Evolutionary conservation across 768 basidiomycete genomes (phyloP).

Genomic region (Boletus sp.): DNA sequence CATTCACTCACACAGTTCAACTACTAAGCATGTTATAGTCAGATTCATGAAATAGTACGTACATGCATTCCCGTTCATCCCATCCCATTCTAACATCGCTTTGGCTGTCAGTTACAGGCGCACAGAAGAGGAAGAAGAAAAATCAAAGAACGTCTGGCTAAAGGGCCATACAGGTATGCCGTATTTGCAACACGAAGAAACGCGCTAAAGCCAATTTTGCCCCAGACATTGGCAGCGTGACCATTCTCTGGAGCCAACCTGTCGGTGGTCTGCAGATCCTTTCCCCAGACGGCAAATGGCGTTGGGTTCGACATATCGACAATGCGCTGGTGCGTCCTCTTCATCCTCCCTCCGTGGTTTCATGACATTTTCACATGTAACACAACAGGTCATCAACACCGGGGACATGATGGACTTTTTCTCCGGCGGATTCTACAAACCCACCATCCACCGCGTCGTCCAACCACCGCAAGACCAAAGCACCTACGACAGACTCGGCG

Average conservation of each 20-base stretch:
- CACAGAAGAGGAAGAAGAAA: constrained; percentile 45
- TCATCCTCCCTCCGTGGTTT: background rate
- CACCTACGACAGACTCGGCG: constrained; percentile 46
- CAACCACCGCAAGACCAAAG: constrained; percentile 56
- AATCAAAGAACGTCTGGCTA: constrained; percentile 54
- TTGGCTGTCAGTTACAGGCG: constrained; percentile 43
- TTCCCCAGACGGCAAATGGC: constrained; percentile 50
- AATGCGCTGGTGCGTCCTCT: constrained; percentile 46
- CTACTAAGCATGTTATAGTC: constrained; percentile 32
- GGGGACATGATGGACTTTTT: constrained; percentile 60
- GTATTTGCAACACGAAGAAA: background rate
- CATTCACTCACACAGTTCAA: background rate
- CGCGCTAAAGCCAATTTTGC: constrained; percentile 36
- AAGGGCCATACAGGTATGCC: constrained; percentile 55
- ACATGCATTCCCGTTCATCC: background rate
- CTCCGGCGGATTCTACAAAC: constrained; percentile 55
- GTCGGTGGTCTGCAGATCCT: constrained; percentile 57
- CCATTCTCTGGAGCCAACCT: constrained; percentile 60
- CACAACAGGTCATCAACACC: constrained; percentile 52
- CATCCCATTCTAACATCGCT: background rate
- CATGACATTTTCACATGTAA: background rate
- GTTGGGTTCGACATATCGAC: constrained; percentile 56
- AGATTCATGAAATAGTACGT: constrained; percentile 65
- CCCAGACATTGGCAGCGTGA: constrained; percentile 53
- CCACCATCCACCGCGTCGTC: constrained; percentile 60